These are phyloP conservation scores for Noccaea caerulescens DNA, from an alignment of 345 rosid species.

Conservation along the genomic window DNA sequence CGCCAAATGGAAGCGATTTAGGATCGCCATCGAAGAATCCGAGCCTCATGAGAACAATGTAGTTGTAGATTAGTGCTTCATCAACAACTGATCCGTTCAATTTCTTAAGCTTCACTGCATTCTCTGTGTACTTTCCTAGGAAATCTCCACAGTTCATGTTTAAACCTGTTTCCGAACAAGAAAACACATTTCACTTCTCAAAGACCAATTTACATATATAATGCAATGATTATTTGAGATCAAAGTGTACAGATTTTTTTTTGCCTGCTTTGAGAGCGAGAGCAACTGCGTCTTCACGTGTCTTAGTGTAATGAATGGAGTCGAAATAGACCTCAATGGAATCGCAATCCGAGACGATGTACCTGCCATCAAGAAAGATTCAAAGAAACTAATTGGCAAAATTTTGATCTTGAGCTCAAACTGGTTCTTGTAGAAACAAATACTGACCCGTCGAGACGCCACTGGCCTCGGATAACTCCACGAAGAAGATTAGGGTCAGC, in stretches of 20 bases:
- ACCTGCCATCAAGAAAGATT: slow-evolving; percentile 42
- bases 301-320: slow-evolving; percentile 50
- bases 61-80: slow-evolving; percentile 40
- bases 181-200: slow-evolving; percentile 1
- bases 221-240: background rate
- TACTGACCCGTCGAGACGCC: slow-evolving; percentile 59
- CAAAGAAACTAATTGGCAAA: background rate
- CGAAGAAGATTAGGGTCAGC: slow-evolving; percentile 54
- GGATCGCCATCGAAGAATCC: slow-evolving; percentile 69
- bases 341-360: slow-evolving; percentile 76
- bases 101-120: slow-evolving; percentile 54
- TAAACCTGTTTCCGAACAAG: slow-evolving; percentile 47
- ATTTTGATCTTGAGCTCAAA: background rate
- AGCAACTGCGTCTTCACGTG: slow-evolving; percentile 66
- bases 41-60: slow-evolving; percentile 62
- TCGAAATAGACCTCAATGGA: slow-evolving; percentile 61
- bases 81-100: slow-evolving; percentile 44
- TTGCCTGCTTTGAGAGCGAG: slow-evolving; percentile 59
- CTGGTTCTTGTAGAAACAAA: slow-evolving; percentile 24
- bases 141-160: slow-evolving; percentile 71
- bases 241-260: background rate
- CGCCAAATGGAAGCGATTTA: slow-evolving; percentile 44
- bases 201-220: background rate
- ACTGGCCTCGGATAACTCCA: slow-evolving; percentile 47
- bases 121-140: slow-evolving; percentile 42